phyloP scores from a whole-genome alignment of 305 asterid genomes.

The Rubia tinctorum region DNA sequence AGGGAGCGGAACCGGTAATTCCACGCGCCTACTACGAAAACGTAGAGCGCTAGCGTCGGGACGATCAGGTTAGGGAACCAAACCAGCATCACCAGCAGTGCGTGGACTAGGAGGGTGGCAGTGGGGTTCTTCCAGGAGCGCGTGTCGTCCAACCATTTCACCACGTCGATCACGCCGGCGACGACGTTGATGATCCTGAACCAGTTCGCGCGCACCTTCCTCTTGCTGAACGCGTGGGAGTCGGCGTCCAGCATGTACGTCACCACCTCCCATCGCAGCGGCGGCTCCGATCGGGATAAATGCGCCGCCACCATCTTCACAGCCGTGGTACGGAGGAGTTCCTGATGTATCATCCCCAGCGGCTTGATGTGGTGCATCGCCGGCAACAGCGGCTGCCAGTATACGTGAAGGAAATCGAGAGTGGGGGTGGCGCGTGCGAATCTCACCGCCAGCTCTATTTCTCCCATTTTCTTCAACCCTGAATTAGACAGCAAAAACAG shows the following conservation, averaged over 20 bases:
- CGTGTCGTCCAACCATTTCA: conserved; percentile 79
- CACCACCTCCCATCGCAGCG: conserved; percentile 71
- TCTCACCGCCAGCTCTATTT: conserved; percentile 65
- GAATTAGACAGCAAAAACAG: conserved; percentile 49
- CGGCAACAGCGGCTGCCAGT: conserved; percentile 65
- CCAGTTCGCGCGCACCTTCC: conserved; percentile 83
- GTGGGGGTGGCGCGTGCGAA: conserved; percentile 62
- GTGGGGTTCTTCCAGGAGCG: conserved; percentile 89
- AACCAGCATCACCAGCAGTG: conserved; percentile 60
- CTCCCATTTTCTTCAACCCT: conserved; percentile 86
- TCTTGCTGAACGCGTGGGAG: conserved; percentile 64
- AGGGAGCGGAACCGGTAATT: conserved; percentile 61
- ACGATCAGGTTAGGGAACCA: conserved; percentile 80
- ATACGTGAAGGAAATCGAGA: conserved; percentile 68
- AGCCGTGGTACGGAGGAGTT: conserved; percentile 42
- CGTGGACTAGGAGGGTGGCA: conserved; percentile 67
- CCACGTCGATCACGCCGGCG: conserved; percentile 57
- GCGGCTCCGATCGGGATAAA: conserved; percentile 74
- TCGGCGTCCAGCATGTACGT: conserved; percentile 69
- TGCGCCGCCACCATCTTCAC: conserved; percentile 66
- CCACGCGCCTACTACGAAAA: conserved; percentile 77
- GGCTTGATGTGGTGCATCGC: conserved; percentile 84
- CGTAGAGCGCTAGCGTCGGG: conserved; percentile 73
- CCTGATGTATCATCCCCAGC: conserved; percentile 65
- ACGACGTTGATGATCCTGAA: conserved; percentile 60